phyloP scores from a whole-genome alignment of 805 yeast genomes.

The Sugiyamaella valdiviana region DNA sequence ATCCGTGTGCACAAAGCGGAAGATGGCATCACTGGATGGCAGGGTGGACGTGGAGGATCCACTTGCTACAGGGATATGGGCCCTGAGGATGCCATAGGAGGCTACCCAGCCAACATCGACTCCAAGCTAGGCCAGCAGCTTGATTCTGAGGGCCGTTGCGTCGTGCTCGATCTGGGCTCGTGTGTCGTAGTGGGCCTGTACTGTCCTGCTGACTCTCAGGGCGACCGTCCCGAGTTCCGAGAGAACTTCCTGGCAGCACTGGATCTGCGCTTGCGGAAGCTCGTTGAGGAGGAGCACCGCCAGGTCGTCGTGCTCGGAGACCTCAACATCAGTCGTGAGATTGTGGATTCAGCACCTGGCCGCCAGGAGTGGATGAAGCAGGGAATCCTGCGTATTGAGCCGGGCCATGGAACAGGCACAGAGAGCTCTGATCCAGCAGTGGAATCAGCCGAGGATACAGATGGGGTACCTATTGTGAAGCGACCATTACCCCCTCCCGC shows the following conservation, averaged over 20 bases:
- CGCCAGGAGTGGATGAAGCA: slow-evolving; percentile 41
- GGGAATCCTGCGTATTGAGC: slow-evolving; percentile 6
- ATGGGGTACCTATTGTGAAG: too few species aligned
- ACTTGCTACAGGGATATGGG: slow-evolving; percentile 27
- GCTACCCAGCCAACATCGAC: slow-evolving; percentile 47
- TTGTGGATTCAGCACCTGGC: slow-evolving; percentile 75
- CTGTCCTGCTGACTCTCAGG: slow-evolving; percentile 87
- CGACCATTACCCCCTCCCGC: too few species aligned
- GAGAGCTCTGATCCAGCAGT: too few species aligned
- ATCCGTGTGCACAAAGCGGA: slow-evolving; percentile 68
- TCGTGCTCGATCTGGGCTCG: slow-evolving; percentile 57
- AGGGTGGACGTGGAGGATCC: slow-evolving; percentile 24
- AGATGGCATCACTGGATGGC: slow-evolving; percentile 81
- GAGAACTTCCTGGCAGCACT: slow-evolving; percentile 51
- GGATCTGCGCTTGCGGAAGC: slow-evolving; percentile 53
- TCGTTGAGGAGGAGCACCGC: slow-evolving; percentile 51
- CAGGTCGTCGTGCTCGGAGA: slow-evolving; percentile 82
- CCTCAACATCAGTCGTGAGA: slow-evolving; percentile 71
- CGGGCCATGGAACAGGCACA: neutral
- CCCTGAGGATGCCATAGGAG: slow-evolving; percentile 51
- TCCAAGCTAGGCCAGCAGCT: slow-evolving; percentile 39
- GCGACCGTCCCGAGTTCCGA: slow-evolving; percentile 47
- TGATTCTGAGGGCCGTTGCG: slow-evolving; percentile 81
- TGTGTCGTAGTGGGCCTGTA: slow-evolving; percentile 51
- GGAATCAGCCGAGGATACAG: neutral